A percentile compares a stretch with the other conserved stretches of the same genome.
Conservation (phyloP, 2,329 filamentous ascomycete species). For the Botrytis elliptica region DNA sequence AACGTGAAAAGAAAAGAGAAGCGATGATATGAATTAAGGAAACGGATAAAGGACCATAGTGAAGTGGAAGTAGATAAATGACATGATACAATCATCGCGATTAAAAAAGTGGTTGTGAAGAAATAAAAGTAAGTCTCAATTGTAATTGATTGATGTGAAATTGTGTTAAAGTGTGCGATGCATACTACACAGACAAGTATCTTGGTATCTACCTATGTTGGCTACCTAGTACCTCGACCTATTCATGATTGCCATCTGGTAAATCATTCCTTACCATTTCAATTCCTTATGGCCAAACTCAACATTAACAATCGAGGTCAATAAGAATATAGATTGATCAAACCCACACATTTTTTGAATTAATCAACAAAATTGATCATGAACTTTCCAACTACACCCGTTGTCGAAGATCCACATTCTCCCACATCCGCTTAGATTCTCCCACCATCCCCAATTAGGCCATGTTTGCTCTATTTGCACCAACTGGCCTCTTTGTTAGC, state of each 20-base stretch:
- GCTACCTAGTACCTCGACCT: not conserved
- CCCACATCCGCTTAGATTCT: rapidly evolving
- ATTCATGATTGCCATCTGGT: not conserved
- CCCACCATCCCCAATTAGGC: not conserved
- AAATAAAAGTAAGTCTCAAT: not conserved
- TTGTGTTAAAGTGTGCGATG: not conserved
- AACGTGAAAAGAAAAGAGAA: not conserved
- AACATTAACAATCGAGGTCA: not conserved
- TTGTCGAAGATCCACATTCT: not conserved
- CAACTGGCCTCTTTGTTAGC: not conserved
- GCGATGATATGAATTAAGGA: not conserved
- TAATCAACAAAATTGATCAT: not conserved
- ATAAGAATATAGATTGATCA: not conserved
- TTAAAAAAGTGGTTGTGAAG: not conserved
- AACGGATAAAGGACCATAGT: not conserved
- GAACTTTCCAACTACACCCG: conserved; percentile 1
- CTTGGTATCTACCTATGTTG: not conserved
- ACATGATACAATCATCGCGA: not conserved
- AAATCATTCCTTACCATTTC: not conserved
- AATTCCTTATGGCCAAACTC: not conserved
- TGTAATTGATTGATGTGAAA: not conserved
- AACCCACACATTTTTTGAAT: not conserved
- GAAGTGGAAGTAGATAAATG: not conserved
- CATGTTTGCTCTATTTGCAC: conserved; percentile 10
- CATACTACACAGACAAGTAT: not conserved